A percentile compares a stretch with the other conserved stretches of the same genome.
Evolutionary conservation across 352 stramenopile species (phyloP).

Genomic region (Peronospora farinosa): DNA sequence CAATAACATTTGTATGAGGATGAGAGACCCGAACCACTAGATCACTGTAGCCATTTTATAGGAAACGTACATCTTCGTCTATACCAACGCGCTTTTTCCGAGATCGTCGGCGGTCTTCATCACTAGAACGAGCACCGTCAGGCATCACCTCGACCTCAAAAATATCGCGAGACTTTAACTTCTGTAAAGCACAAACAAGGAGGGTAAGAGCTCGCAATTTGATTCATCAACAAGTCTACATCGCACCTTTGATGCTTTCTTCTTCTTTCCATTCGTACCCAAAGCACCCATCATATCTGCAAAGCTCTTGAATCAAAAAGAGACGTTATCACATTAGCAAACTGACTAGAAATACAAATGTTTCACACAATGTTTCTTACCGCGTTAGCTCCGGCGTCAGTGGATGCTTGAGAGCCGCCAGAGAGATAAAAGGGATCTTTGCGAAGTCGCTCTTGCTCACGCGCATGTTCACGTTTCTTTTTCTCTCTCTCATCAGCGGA

Average conservation of each 20-base stretch:
- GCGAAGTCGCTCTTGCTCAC: constrained; percentile 59
- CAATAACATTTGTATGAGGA: background rate
- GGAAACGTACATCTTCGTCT: constrained; percentile 32
- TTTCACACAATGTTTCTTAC: constrained; percentile 10
- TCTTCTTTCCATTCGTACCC: constrained; percentile 61
- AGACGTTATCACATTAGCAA: constrained; percentile 10
- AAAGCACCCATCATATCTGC: constrained; percentile 79
- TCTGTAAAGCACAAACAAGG: constrained; percentile 8
- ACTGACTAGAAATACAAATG: too few relatives aligned
- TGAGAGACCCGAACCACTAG: background rate
- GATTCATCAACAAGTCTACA: background rate
- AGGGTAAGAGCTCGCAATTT: background rate
- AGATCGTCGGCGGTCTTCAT: constrained; percentile 50
- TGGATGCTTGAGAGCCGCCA: constrained; percentile 15
- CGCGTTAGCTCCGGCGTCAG: constrained; percentile 35
- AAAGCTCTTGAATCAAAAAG: constrained; percentile 36
- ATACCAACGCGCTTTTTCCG: constrained; percentile 42
- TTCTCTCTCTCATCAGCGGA: constrained; percentile 41
- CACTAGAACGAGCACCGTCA: constrained; percentile 59
- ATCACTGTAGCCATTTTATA: background rate
- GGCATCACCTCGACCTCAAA: constrained; percentile 77
- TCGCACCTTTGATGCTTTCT: constrained; percentile 53
- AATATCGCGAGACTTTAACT: constrained; percentile 48
- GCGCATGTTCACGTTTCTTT: constrained; percentile 35
- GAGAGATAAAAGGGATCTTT: constrained; percentile 82